These are phyloP conservation scores for Candida schatavii DNA, from an alignment of 805 yeast genomes.

Conservation along the genomic window DNA sequence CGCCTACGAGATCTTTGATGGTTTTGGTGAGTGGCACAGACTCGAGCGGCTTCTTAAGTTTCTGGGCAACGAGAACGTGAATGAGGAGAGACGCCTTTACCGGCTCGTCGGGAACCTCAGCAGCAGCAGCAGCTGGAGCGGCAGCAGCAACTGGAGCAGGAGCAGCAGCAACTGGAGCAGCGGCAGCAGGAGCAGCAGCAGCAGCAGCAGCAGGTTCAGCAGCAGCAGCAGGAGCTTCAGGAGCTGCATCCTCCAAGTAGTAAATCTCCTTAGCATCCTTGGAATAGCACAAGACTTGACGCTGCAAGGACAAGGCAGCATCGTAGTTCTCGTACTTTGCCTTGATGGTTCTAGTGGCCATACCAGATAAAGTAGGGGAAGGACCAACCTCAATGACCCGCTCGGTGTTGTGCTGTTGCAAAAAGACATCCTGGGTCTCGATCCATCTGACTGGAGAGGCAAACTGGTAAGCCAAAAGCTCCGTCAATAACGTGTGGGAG, in stretches of 20 bases:
- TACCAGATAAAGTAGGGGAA: conserved; percentile 96
- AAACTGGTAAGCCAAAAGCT: conserved; percentile 95
- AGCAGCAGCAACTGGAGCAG: conserved; percentile 57
- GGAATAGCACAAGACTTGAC: conserved; percentile 94
- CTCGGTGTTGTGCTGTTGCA: conserved; percentile 92
- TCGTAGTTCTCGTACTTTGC: conserved; percentile 97
- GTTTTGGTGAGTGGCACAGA: conserved; percentile 87
- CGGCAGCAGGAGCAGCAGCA: conserved; percentile 51
- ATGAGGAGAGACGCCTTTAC: conserved; percentile 78
- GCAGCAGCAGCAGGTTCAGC: conserved; percentile 50
- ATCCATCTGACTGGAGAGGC: conserved; percentile 99
- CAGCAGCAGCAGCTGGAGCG: conserved; percentile 76
- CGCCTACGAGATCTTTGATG: conserved; percentile 95
- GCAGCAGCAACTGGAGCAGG: conserved; percentile 59
- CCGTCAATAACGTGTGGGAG: conserved; percentile 91
- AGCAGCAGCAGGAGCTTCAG: conserved; percentile 17
- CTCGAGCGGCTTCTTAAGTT: conserved; percentile 86
- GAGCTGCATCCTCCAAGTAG: conserved; percentile 82
- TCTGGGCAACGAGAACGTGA: conserved; percentile 91
- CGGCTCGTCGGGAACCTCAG: conserved; percentile 85
- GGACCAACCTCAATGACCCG: conserved; percentile 99
- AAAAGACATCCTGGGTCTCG: conserved; percentile 97
- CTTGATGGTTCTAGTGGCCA: conserved; percentile 95
- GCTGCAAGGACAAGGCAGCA: conserved; percentile 89
- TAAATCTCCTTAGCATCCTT: conserved; percentile 96